These are phyloP conservation scores for Cadophora luteo-olivacea DNA, from an alignment of 2,329 filamentous ascomycete species.

Conservation along the genomic window DNA sequence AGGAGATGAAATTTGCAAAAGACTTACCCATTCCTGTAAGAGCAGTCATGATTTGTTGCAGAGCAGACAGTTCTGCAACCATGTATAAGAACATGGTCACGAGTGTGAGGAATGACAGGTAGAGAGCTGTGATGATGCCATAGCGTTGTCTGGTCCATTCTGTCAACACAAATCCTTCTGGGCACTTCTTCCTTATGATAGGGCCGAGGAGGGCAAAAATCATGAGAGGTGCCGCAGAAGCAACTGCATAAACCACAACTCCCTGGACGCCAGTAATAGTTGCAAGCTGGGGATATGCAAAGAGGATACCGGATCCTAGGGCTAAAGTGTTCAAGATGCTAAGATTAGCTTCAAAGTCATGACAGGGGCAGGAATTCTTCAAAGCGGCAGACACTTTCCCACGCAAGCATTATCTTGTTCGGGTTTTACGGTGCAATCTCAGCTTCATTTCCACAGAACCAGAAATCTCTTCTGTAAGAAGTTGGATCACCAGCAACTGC, in stretches of 20 bases:
- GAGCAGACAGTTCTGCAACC: conserved; percentile 81
- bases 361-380: conserved; percentile 49
- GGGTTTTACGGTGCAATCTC: conserved; percentile 97
- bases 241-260: conserved; percentile 75
- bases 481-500: conserved; percentile 59
- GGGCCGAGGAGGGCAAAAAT: conserved; percentile 78
- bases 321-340: conserved; percentile 55
- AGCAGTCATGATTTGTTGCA: conserved; percentile 78
- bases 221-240: conserved; percentile 75
- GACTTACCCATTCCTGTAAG: conserved; percentile 67
- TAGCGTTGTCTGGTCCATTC: conserved; percentile 86
- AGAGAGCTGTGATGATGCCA: conserved; percentile 71
- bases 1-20: not conserved
- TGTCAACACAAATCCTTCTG: conserved; percentile 83
- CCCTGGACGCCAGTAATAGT: conserved; percentile 82
- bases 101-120: conserved; percentile 78
- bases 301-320: conserved; percentile 83
- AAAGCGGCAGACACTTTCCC: conserved; percentile 95
- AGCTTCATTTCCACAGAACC: conserved; percentile 65
- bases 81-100: conserved; percentile 88
- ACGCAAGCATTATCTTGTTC: conserved; percentile 99
- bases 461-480: conserved; percentile 43
- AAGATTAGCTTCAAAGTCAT: conserved; percentile 51
- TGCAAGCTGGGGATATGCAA: conserved; percentile 81
- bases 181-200: conserved; percentile 79